Evolutionary conservation across 1,284 basidiomycete genomes (phyloP).

Genomic region (Papiliotrema terrestris): DNA sequence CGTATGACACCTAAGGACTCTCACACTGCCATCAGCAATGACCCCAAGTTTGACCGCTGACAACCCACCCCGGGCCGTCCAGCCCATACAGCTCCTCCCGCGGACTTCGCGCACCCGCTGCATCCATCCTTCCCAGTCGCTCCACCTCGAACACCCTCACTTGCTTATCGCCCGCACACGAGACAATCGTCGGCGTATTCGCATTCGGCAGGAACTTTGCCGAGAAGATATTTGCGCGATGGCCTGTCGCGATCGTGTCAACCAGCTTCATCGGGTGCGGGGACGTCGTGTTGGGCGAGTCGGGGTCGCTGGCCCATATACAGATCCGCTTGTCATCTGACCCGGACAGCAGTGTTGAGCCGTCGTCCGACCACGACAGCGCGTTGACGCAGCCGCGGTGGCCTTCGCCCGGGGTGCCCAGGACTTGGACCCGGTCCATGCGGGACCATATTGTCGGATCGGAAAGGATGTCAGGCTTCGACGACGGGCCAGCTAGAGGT

Average conservation of each 20-base stretch:
- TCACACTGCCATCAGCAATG: slow-evolving; percentile 30
- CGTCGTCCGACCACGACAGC: slow-evolving; percentile 73
- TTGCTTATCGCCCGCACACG: slow-evolving; percentile 73
- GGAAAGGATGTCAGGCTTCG: too few relatives aligned
- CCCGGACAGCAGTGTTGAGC: slow-evolving; percentile 67
- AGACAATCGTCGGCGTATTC: slow-evolving; percentile 50
- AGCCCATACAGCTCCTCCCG: slow-evolving; percentile 26
- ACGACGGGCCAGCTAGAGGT: too few relatives aligned
- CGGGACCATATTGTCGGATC: background rate
- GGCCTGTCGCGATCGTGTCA: slow-evolving; percentile 68
- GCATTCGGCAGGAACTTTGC: slow-evolving; percentile 71
- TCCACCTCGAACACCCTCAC: slow-evolving; percentile 78
- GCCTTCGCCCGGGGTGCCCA: slow-evolving; percentile 3
- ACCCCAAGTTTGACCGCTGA: background rate
- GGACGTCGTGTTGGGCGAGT: slow-evolving; percentile 28
- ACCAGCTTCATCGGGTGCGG: slow-evolving; percentile 62
- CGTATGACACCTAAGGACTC: slow-evolving; percentile 65
- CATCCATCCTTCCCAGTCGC: slow-evolving; percentile 50
- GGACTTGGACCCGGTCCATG: background rate
- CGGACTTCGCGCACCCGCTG: slow-evolving; percentile 23
- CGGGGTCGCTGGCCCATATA: slow-evolving; percentile 56
- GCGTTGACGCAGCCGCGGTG: slow-evolving; percentile 68
- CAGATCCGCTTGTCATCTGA: slow-evolving; percentile 76
- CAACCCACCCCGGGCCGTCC: slow-evolving; percentile 37
- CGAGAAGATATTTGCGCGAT: slow-evolving; percentile 83